These are phyloP conservation scores for Taphrina confusa DNA, from an alignment of 1,139 yeast genomes.

Conservation along the genomic window DNA sequence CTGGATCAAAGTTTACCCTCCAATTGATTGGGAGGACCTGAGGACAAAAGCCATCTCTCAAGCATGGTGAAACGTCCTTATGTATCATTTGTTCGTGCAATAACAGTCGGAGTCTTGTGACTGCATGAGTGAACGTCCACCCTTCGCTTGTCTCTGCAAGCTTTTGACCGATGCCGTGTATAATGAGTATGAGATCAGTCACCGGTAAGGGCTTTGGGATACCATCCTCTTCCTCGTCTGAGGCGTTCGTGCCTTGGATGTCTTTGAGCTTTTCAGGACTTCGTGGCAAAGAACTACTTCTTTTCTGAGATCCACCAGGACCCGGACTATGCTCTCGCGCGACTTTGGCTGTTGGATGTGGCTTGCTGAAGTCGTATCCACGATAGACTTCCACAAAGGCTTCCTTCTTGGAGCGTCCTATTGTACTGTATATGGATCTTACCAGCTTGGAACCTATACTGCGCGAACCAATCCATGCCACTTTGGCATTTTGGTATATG, in stretches of 20 bases:
- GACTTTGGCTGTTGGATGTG: neutral
- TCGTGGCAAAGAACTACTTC: neutral
- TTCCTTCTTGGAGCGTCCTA: conserved; percentile 11
- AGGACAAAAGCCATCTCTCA: conserved; percentile 42
- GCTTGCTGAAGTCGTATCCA: conserved; percentile 24
- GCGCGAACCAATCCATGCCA: conserved; percentile 24
- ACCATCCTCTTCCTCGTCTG: conserved; percentile 16
- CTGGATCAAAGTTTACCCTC: conserved; percentile 47
- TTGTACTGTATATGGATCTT: conserved; percentile 4
- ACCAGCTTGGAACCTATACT: conserved; percentile 11
- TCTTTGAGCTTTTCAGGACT: conserved; percentile 5
- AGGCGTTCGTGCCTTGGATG: conserved; percentile 11
- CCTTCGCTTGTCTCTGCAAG: conserved; percentile 77
- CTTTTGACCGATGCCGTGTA: conserved; percentile 94
- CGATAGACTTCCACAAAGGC: conserved; percentile 21
- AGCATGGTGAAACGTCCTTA: conserved; percentile 43
- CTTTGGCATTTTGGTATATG: conserved; percentile 10
- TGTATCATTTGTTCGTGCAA: conserved; percentile 44
- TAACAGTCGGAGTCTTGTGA: conserved; percentile 62
- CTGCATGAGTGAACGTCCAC: conserved; percentile 83
- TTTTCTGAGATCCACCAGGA: neutral
- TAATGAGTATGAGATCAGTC: conserved; percentile 62
- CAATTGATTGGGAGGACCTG: conserved; percentile 51
- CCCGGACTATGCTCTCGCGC: conserved; percentile 3
- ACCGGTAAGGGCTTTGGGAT: conserved; percentile 17